Evolutionary conservation across 805 yeast genomes (phyloP), one percentile per base, ranked within the genome.

Genomic region (Grigorovia yakushimaensis): DNA sequence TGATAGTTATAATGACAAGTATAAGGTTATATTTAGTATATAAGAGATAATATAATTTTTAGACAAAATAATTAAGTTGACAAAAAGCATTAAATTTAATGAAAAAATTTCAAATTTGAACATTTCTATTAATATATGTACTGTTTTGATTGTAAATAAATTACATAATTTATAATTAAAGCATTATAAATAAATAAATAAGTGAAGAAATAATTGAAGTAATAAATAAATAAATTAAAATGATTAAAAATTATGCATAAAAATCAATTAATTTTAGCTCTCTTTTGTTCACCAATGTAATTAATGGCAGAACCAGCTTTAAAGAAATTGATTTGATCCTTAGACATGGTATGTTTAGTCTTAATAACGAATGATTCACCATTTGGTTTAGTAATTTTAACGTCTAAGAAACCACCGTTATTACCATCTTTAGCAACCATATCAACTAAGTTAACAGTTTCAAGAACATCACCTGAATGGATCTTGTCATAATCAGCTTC

Each of bases 281-380:
- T 69, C 52, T 71, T 69, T 64, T 70, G 66, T 57, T 78, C 74
- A 55, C 94, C 91, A 63, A 93, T 93, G 69, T 79, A 79, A 69
- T 93, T 93, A 62, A 93, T 88, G 30, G 98, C 98, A 47, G 95
- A 85, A 46, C 98, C 98, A 37, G 97, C 96, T 67, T 82, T 88
- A 79, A 93, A 93, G 71, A 91, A 93, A 54, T 85, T 94, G 47
- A 93, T 74, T 73, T 93, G 98, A 68, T 93, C 98, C 65, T 79
- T 79, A 19, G 97, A 88, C 98, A 93, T 89, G 43, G 98, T 91
- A 69, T 93, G 98, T 68, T 82, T 88, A 58, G 93, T 78, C 55
- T 77, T 73, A 53, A 93, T 80, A 47, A 75, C 79, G 54, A 82
- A 82, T 27, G 73, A 59, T 46, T 81, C 77, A 11, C 97, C 97